These are phyloP conservation scores for Vanrija pseudolonga DNA, from an alignment of 1,284 basidiomycete genomes.

Conservation along the genomic window DNA sequence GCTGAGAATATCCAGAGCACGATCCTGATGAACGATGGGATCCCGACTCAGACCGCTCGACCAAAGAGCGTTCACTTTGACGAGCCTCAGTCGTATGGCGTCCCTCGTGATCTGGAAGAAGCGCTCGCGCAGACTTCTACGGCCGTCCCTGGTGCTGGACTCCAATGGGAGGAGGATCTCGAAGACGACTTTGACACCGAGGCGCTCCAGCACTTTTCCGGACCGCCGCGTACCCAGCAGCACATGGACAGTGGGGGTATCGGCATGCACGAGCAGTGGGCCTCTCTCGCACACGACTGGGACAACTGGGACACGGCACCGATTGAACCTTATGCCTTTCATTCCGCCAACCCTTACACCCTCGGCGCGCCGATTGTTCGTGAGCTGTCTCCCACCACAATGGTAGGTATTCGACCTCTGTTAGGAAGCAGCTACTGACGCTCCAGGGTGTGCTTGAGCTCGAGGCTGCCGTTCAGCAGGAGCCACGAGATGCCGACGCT, in stretches of 20 bases:
- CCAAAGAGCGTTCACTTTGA: slow-evolving; percentile 50
- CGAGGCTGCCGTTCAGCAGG: slow-evolving; percentile 81
- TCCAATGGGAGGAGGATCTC: slow-evolving; percentile 47
- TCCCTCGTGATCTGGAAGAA: slow-evolving; percentile 48
- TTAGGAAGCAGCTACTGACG: slow-evolving; percentile 23
- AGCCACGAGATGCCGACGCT: slow-evolving; percentile 65
- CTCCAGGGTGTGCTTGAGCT: slow-evolving; percentile 76
- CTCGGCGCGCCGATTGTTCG: slow-evolving; percentile 56
- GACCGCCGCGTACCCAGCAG: slow-evolving; percentile 18
- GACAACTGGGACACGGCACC: slow-evolving; percentile 49
- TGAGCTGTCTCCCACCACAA: slow-evolving; percentile 34
- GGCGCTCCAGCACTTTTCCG: slow-evolving; percentile 36
- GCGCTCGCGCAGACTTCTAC: slow-evolving; percentile 45
- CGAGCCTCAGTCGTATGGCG: slow-evolving; percentile 17
- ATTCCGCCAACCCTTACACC: slow-evolving; percentile 74
- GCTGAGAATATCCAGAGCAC: slow-evolving; percentile 35
- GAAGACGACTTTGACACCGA: slow-evolving; percentile 37
- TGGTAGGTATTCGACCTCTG: slow-evolving; percentile 15
- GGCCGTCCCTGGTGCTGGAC: slow-evolving; percentile 35
- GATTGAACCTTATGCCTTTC: slow-evolving; percentile 63
- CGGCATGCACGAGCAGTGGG: slow-evolving; percentile 51
- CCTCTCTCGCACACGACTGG: slow-evolving; percentile 73
- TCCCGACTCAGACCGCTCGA: slow-evolving; percentile 7
- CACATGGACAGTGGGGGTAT: neutral
- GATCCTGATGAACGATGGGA: slow-evolving; percentile 21